A percentile compares a stretch with the other conserved stretches of the same genome.
Conservation (phyloP, 2,329 filamentous ascomycete species). For the Fusarium albosuccineum region DNA sequence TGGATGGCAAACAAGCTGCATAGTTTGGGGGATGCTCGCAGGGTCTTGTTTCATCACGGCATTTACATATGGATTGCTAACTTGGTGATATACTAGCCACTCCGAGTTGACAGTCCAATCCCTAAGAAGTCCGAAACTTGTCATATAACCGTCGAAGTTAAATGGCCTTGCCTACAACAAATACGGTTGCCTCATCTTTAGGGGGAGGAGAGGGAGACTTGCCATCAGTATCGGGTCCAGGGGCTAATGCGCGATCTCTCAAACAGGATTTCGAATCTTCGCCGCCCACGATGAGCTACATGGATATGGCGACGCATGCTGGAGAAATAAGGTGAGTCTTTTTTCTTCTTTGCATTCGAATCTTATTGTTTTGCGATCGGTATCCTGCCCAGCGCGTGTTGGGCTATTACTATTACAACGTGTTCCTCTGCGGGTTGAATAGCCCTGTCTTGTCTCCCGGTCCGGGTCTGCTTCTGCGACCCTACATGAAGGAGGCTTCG, state of each 20-base stretch:
- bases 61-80: slow-evolving; percentile 16
- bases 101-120: slow-evolving; percentile 1
- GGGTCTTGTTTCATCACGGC: not conserved
- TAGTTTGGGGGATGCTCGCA: not conserved
- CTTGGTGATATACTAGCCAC: not conserved
- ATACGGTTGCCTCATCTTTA: slow-evolving; percentile 12
- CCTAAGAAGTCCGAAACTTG: not conserved
- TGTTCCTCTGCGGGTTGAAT: not conserved
- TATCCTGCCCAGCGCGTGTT: slow-evolving; percentile 5
- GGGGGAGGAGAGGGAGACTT: slow-evolving; percentile 18
- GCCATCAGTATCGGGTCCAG: slow-evolving; percentile 17
- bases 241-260: slow-evolving; percentile 42
- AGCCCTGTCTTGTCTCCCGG: not conserved
- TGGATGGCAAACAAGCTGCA: slow-evolving; percentile 23
- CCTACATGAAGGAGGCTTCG: slow-evolving; percentile 3
- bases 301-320: slow-evolving; percentile 62
- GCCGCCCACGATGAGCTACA: slow-evolving; percentile 66
- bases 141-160: slow-evolving; percentile 1
- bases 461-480: not conserved
- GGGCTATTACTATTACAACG: not conserved
- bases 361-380: not conserved
- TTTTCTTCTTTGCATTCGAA: slow-evolving; percentile 17
- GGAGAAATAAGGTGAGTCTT: slow-evolving; percentile 68
- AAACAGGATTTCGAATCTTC: slow-evolving; percentile 69
- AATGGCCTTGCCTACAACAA: slow-evolving; percentile 14